Conservation (phyloP, 148 eudicot species). For the Camellia lanceoleosa region DNA sequence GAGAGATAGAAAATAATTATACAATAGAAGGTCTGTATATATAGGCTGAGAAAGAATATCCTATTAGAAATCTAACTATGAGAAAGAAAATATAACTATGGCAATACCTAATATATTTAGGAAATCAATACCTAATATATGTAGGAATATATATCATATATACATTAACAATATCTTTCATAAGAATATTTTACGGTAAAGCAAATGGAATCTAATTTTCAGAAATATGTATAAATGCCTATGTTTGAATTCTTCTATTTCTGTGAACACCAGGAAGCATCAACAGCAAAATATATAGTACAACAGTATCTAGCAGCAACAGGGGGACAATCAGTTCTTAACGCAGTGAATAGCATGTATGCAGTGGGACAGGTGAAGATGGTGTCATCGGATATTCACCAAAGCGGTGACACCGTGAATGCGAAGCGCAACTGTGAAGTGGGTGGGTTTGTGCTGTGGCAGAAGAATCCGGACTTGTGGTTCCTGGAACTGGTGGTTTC, state of each 20-base stretch:
- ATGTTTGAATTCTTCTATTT: neutral
- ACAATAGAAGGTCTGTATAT: too few species aligned
- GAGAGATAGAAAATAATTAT: too few species aligned
- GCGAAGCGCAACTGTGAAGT: constrained; percentile 24
- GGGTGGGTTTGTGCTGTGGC: constrained; percentile 64
- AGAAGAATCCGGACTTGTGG: constrained; percentile 68
- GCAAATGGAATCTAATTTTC: too few species aligned
- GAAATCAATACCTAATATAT: too few species aligned
- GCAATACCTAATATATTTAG: too few species aligned
- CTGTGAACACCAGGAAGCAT: constrained; percentile 43
- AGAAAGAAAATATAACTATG: too few species aligned
- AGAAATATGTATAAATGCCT: too few species aligned
- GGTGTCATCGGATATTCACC: constrained; percentile 43
- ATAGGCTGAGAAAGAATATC: too few species aligned
- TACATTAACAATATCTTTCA: too few species aligned
- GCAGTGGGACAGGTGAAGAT: constrained; percentile 63
- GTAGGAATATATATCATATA: too few species aligned
- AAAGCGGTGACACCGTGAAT: constrained; percentile 14
- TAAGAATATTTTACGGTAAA: too few species aligned
- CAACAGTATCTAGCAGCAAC: constrained; percentile 64
- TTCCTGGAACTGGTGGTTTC: constrained; percentile 58
- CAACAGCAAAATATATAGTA: constrained; percentile 65
- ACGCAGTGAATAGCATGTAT: constrained; percentile 51
- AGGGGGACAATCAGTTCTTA: constrained; percentile 48
- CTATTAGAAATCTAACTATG: too few species aligned